Evolutionary conservation across 441 rosid genomes (phyloP).

Genomic region (Daphne laureola): DNA sequence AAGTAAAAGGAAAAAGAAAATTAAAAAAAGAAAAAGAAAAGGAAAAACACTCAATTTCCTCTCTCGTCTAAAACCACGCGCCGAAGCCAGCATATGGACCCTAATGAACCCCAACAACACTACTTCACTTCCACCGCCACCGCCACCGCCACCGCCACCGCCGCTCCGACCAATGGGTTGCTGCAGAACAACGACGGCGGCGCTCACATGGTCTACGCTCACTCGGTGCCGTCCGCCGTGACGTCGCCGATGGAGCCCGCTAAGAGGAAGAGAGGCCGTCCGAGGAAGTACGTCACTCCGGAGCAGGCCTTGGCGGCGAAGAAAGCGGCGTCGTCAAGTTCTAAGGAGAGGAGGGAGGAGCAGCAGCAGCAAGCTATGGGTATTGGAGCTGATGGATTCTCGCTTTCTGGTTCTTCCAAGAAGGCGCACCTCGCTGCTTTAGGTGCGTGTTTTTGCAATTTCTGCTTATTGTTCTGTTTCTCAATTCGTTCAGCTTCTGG

Average conservation of each 20-base stretch:
- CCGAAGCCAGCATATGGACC: conserved; percentile 18
- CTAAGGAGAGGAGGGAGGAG: conserved; percentile 34
- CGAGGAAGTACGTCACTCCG: conserved; percentile 79
- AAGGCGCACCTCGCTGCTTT: conserved; percentile 44
- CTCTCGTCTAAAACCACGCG: conserved; percentile 15
- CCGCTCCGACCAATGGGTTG: conserved; percentile 40
- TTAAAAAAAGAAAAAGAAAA: conserved; percentile 15
- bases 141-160: conserved; percentile 21
- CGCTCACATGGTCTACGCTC: conserved; percentile 43
- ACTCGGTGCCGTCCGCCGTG: conserved; percentile 60
- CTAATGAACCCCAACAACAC: conserved; percentile 29
- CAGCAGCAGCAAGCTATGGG: conserved; percentile 16
- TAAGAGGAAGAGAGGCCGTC: conserved; percentile 73
- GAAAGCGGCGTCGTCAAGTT: conserved; percentile 53
- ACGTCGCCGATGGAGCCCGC: conserved; percentile 40
- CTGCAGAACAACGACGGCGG: conserved; percentile 22
- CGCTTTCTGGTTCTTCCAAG: conserved; percentile 35
- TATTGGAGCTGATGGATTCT: conserved; percentile 24
- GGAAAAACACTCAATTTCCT: conserved; percentile 12
- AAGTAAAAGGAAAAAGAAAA: conserved; percentile 14
- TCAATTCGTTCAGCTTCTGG: background rate
- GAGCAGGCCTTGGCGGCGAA: conserved; percentile 81
- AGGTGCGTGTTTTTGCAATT: conserved; percentile 23
- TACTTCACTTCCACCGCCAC: conserved; percentile 36
- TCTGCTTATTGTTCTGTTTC: background rate